A percentile compares a stretch with the other conserved stretches of the same genome.
phyloP scores from a whole-genome alignment of 495 filamentous ascomycete species.

The Aeminium ludgeri region DNA sequence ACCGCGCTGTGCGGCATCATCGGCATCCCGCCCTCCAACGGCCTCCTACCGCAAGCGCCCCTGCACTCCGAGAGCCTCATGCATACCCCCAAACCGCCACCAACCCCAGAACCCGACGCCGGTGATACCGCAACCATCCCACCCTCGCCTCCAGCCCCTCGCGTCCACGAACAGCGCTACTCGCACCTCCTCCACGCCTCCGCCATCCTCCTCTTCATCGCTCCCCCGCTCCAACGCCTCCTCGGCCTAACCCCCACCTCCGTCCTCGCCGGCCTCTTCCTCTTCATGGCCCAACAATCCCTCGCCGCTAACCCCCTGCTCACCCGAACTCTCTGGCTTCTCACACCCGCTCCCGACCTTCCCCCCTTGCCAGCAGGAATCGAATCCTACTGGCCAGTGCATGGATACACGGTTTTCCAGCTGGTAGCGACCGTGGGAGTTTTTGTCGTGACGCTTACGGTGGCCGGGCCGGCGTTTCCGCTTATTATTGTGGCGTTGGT shows the following conservation, averaged over 20 bases:
- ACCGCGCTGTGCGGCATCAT: slow-evolving; percentile 68
- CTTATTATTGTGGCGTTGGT: slow-evolving; percentile 73
- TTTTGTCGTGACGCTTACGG: slow-evolving; percentile 85
- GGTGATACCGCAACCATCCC: slow-evolving; percentile 37
- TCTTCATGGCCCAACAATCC: slow-evolving; percentile 74
- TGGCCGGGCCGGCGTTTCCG: slow-evolving; percentile 79
- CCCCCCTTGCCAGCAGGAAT: slow-evolving; percentile 41
- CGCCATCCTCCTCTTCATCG: slow-evolving; percentile 71
- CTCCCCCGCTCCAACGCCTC: slow-evolving; percentile 62
- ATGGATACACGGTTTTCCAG: slow-evolving; percentile 52
- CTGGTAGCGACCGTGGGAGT: slow-evolving; percentile 67
- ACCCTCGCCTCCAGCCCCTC: too few relatives aligned
- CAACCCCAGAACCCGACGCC: slow-evolving; percentile 33
- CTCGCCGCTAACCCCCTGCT: slow-evolving; percentile 50
- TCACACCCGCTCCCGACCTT: slow-evolving; percentile 55
- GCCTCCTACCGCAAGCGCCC: slow-evolving; percentile 61
- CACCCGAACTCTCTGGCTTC: slow-evolving; percentile 53
- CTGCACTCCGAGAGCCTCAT: slow-evolving; percentile 52
- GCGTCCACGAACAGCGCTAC: slow-evolving; percentile 60
- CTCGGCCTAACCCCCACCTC: slow-evolving; percentile 71
- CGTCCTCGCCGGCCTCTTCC: slow-evolving; percentile 79
- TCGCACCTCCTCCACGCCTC: slow-evolving; percentile 74
- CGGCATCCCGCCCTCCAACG: slow-evolving; percentile 83
- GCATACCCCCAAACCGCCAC: slow-evolving; percentile 31
- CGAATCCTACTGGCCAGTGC: slow-evolving; percentile 39